Percentiles rank a stretch among this genome's conserved stretches.
phyloP scores from a whole-genome alignment of 1,139 yeast genomes.

The Kurtzmaniella quercitrusa region DNA sequence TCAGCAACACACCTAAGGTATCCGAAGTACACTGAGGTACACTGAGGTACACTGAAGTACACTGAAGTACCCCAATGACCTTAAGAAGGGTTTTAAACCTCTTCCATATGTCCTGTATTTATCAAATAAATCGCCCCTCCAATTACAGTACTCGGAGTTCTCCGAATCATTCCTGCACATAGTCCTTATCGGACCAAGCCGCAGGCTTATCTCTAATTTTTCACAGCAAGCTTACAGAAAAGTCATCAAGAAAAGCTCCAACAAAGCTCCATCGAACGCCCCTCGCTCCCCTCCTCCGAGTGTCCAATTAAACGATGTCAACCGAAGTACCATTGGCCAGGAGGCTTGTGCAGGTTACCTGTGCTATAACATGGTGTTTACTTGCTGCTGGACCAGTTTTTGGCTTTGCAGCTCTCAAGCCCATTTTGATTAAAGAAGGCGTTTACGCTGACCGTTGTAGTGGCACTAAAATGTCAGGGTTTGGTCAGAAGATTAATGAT shows the following conservation, averaged over 20 bases:
- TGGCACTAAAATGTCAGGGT: constrained; percentile 4
- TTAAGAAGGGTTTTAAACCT: no score
- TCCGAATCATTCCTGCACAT: no score
- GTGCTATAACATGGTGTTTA: constrained; percentile 43
- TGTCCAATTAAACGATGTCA: not conserved
- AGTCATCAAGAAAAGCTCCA: not conserved
- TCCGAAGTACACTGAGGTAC: no score
- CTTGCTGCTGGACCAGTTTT: constrained; percentile 45
- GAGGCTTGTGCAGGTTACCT: constrained; percentile 19
- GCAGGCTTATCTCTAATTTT: no score
- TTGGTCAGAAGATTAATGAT: not conserved
- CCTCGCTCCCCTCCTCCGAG: not conserved
- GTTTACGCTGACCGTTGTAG: constrained; percentile 34
- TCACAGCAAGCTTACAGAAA: not conserved
- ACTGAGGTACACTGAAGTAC: no score
- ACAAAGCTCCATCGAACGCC: not conserved
- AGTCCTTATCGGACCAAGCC: no score
- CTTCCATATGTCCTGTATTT: no score
- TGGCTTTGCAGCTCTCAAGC: constrained; percentile 48
- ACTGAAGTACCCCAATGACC: no score
- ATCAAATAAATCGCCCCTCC: no score
- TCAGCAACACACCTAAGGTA: no score
- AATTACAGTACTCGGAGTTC: no score
- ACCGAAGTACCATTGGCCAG: constrained; percentile 15
- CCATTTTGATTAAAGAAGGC: constrained; percentile 35